Base-by-base conservation (phyloP, 208 protist species). In the Leishmania aethiopica region DNA sequence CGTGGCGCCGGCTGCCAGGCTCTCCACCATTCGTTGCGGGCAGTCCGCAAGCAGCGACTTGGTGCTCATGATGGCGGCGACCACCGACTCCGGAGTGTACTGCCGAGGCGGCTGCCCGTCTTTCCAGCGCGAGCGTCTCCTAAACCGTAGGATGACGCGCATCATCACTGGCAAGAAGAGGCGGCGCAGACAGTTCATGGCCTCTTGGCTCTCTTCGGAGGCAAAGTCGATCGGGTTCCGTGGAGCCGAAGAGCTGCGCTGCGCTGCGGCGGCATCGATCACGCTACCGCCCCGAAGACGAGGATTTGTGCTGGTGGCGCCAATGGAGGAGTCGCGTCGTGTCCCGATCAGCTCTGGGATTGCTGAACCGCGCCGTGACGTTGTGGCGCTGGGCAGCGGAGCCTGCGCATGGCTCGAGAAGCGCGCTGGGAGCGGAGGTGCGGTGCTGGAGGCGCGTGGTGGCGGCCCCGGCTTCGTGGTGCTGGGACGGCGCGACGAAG, bases 21-120 rank as follows among this genome's bases (percentile, higher is more conserved):
- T 66, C 53, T 86, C 82, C n/a, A 97, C 78, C 69, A 96, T 59
- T 15, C 89, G 88, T 45, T 83, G 79, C 10, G 94, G 94, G 88
- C 88, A 97, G 75, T 82, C 82, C n/a, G 89, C 72, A 42, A 97
- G 84, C 40, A 84, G 62, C 53, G 88, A 94, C 82, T 89, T 90
- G 69, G 89, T 92, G 64, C 85, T 70, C 22, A 84, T 81, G 40
- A 94, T 88, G 45, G 92, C 93, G 19, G 90, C 76, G 28, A 95
- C 84, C 49, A 97, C 91, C 2, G 93, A 92, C 49, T 91, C 89
- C 15, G 37, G 59, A n/a, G 88, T 92, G 87, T 96, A 95, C 51
- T 66, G 79, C 3, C 92, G 90, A 59, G 91, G 91, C 22, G 88
- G 88, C 79, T 86, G 88, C 42, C 85, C 75, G 40, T 84, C 67